phyloP scores from a whole-genome alignment of 148 eudicot genomes.

The Camellia sinensis region DNA sequence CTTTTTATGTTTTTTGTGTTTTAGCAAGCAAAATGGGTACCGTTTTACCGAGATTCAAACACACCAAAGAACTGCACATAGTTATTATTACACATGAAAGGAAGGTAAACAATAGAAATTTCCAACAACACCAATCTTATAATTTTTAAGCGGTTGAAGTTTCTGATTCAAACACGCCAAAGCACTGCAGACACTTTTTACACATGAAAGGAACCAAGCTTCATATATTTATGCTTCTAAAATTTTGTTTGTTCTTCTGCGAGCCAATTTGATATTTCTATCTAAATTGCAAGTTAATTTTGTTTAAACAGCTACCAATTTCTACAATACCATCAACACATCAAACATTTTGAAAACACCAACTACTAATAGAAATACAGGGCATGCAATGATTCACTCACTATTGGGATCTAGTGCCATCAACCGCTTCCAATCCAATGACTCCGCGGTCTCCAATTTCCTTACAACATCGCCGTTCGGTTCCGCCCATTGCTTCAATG shows the following conservation, averaged over 20 bases:
- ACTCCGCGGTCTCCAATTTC: constrained; percentile 54
- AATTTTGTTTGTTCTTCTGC: not conserved
- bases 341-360: not conserved
- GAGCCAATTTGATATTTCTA: not conserved
- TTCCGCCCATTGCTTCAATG: constrained; percentile 28
- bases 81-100: not conserved
- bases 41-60: not conserved
- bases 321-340: too few species aligned
- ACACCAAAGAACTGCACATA: not conserved
- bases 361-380: not conserved
- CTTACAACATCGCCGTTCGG: constrained; percentile 29
- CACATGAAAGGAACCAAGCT: too few species aligned
- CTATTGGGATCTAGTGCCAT: constrained; percentile 64
- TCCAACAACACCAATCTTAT: not conserved
- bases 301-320: not conserved
- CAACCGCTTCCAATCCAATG: constrained; percentile 72
- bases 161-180: too few species aligned
- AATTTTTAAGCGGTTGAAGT: not conserved
- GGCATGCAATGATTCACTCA: constrained; percentile 23
- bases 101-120: not conserved
- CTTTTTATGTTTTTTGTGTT: too few species aligned
- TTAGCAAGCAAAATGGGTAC: too few species aligned
- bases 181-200: too few species aligned
- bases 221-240: too few species aligned
- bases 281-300: not conserved